Conservation (phyloP, 805 yeast genomes). For the Candida nitratophila region DNA sequence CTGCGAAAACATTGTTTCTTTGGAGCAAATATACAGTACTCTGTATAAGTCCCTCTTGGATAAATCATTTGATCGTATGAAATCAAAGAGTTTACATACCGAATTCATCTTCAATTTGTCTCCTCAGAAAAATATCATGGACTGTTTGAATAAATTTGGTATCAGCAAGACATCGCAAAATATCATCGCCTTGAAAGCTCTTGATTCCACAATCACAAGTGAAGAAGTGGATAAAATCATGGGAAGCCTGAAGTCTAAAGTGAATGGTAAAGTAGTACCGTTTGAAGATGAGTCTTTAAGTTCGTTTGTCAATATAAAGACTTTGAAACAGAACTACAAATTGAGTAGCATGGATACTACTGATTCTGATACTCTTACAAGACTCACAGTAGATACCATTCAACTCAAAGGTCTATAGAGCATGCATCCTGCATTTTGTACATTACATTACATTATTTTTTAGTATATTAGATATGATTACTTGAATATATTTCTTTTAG, state of each 20-base stretch:
- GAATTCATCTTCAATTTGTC: slow-evolving; percentile 65
- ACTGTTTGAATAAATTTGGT: slow-evolving; percentile 67
- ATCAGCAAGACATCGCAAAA: slow-evolving; percentile 41
- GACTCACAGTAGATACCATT: slow-evolving; percentile 18
- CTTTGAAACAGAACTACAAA: slow-evolving; percentile 20
- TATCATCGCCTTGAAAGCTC: slow-evolving; percentile 46
- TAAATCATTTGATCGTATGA: slow-evolving; percentile 35
- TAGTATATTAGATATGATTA: too few relatives aligned
- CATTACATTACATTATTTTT: too few relatives aligned
- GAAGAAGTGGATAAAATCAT: slow-evolving; percentile 10
- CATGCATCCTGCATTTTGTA: not conserved
- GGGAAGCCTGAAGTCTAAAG: slow-evolving; percentile 11
- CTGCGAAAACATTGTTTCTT: slow-evolving; percentile 47
- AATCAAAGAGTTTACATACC: slow-evolving; percentile 63
- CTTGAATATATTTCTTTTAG: too few relatives aligned
- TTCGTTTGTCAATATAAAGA: slow-evolving; percentile 24
- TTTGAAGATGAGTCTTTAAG: slow-evolving; percentile 26
- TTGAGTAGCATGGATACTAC: slow-evolving; percentile 10
- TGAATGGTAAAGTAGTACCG: slow-evolving; percentile 29
- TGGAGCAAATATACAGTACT: slow-evolving; percentile 57
- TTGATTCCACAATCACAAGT: slow-evolving; percentile 16
- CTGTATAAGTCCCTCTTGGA: slow-evolving; percentile 56
- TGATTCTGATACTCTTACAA: slow-evolving; percentile 13
- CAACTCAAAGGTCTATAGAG: slow-evolving; percentile 19
- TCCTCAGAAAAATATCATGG: slow-evolving; percentile 65